Percentiles rank a stretch among this genome's conserved stretches.
phyloP scores from a whole-genome alignment of 768 basidiomycete genomes.

The Tephrocybe sp. region DNA sequence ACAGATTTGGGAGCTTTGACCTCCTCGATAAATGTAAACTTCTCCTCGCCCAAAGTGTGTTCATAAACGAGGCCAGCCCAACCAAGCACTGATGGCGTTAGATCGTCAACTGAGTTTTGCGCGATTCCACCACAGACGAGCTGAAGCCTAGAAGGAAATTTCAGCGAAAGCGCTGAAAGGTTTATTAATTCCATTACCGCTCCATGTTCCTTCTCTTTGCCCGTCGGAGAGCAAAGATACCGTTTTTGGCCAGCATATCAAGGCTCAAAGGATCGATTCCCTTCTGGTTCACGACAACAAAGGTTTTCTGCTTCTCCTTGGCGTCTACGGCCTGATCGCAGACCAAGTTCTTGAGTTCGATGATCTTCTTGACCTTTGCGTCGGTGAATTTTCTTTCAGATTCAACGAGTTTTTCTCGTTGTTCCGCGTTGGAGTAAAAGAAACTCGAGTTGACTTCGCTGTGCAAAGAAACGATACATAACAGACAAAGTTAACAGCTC shows the following conservation, averaged over 20 bases:
- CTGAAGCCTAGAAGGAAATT: slow-evolving; percentile 63
- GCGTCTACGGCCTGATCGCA: slow-evolving; percentile 91
- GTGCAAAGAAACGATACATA: slow-evolving; percentile 19
- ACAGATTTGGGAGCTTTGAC: slow-evolving; percentile 95
- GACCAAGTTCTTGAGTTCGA: slow-evolving; percentile 93
- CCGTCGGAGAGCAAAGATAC: slow-evolving; percentile 89
- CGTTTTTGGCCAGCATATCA: slow-evolving; percentile 95
- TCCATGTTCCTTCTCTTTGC: slow-evolving; percentile 99
- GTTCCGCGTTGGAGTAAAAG: slow-evolving; percentile 98
- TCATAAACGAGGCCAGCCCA: slow-evolving; percentile 99
- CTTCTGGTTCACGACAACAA: slow-evolving; percentile 98
- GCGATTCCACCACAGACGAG: slow-evolving; percentile 93
- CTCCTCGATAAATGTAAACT: slow-evolving; percentile 96
- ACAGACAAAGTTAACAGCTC: slow-evolving; percentile 8
- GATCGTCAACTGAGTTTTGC: slow-evolving; percentile 97
- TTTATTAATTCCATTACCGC: slow-evolving; percentile 51
- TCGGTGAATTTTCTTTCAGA: slow-evolving; percentile 94
- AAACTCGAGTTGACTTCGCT: slow-evolving; percentile 99
- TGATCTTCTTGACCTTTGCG: slow-evolving; percentile 91
- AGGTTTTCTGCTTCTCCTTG: slow-evolving; percentile 79
- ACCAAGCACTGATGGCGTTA: slow-evolving; percentile 87
- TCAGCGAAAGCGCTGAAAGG: not conserved
- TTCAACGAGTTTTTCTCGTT: slow-evolving; percentile 98
- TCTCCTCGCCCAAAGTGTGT: slow-evolving; percentile 98
- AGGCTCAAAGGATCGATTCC: slow-evolving; percentile 97